Base-by-base conservation (phyloP, 2,329 filamentous ascomycete genomes). In the Orbilia brochopaga region DNA sequence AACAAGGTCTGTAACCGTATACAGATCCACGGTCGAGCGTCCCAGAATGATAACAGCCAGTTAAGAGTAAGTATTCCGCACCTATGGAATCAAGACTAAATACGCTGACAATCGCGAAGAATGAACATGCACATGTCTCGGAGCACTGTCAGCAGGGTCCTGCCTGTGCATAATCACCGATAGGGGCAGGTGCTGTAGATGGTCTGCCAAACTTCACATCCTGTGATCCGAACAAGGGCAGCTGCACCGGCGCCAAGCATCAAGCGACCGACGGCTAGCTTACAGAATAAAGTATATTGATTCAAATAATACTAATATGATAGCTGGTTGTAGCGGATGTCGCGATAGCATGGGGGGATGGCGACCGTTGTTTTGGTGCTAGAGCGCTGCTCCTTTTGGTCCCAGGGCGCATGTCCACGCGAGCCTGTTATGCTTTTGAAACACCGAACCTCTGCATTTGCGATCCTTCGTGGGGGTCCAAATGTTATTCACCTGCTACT, bases 291-390 rank as follows among this genome's bases (percentile, higher is more conserved):
- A n/a, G n/a, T n/a, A n/a, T n/a, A n/a, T n/a, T n/a, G n/a, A n/a
- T n/a, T n/a, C n/a, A n/a, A n/a, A n/a, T n/a, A n/a, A n/a, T n/a
- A n/a, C n/a, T n/a, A n/a, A n/a, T n/a, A n/a, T n/a, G n/a, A n/a
- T n/a, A n/a, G 66, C 66, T 54, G 55, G 58, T 17, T 35, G 59
- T 40, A 63, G 65, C 58, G 59, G 54, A 70, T 70, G 66, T 63
- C 61, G 66, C 66, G 66, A 70, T 70, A 48, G 37, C 65, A 69
- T 53, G 65, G 58, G 57, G 21, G 21, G 48, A 69, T 69, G 65
- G 53, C 65, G 58, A 58, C 65, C 23, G 2, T 23, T 19, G 46
- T 51, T 21, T 21, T 7, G 23, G 15, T 23, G 8, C 19, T 3
- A 44, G 27, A 32, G n/a, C n/a, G n/a, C n/a, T n/a, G n/a, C n/a